Conservation (phyloP, 768 basidiomycete species). For the Roridomyces roridus region DNA sequence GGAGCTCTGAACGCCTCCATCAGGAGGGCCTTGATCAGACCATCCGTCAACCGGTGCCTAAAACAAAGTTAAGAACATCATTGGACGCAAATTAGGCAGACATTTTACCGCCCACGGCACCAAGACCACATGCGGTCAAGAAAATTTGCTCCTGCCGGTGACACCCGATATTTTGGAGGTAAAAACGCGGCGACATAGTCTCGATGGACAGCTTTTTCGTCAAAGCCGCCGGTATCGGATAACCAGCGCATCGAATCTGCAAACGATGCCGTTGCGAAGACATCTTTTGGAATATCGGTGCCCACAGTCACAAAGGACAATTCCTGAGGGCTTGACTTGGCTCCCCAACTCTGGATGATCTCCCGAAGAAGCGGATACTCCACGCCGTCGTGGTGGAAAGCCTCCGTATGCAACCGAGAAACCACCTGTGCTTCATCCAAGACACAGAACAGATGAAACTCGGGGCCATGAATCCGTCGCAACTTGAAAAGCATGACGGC, state of each 20-base stretch:
- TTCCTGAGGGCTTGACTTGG: background rate
- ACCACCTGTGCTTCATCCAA: conserved; percentile 2
- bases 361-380: background rate
- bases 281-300: background rate
- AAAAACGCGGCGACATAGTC: too few species aligned
- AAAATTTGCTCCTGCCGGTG: too few species aligned
- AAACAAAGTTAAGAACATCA: too few species aligned
- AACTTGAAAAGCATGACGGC: background rate
- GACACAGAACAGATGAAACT: conserved; percentile 1
- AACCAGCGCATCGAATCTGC: background rate
- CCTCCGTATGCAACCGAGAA: background rate
- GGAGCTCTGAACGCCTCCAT: too few species aligned
- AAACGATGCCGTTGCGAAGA: background rate
- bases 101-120: too few species aligned
- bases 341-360: background rate
- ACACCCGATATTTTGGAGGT: too few species aligned
- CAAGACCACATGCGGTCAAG: too few species aligned
- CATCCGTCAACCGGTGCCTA: too few species aligned
- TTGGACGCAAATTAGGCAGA: too few species aligned
- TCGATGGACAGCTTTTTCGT: too few species aligned
- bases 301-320: background rate
- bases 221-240: too few species aligned
- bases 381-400: background rate
- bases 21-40: too few species aligned
- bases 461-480: background rate